These are phyloP conservation scores for Fusarium sp. DNA, from an alignment of 2,329 filamentous ascomycete genomes.

Conservation along the genomic window DNA sequence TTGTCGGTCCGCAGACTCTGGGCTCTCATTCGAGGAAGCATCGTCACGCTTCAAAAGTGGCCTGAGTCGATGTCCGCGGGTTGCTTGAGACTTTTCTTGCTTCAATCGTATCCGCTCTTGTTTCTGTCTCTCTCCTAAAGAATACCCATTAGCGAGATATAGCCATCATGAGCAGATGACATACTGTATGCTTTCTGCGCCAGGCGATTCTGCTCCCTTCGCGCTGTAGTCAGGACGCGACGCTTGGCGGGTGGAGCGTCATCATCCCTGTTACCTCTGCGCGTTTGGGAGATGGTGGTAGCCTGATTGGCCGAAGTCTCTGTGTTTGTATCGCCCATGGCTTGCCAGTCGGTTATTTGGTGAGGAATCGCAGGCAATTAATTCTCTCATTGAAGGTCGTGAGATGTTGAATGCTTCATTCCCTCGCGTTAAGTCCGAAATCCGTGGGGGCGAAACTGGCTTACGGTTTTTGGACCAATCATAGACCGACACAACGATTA, in stretches of 20 bases:
- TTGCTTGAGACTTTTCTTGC: background rate
- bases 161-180: background rate
- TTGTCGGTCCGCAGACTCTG: background rate
- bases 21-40: background rate
- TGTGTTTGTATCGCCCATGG: background rate
- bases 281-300: rapidly evolving
- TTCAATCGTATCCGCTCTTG: conserved; percentile 7
- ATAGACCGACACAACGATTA: background rate
- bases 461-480: conserved; percentile 42
- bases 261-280: background rate
- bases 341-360: rapidly evolving
- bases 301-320: rapidly evolving
- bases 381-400: background rate
- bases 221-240: conserved; percentile 38
- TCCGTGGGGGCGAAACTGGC: conserved; percentile 20
- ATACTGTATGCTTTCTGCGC: conserved; percentile 46
- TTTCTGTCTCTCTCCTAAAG: conserved; percentile 39
- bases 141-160: background rate
- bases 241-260: background rate
- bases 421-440: conserved; percentile 6
- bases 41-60: conserved; percentile 6
- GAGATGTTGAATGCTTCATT: background rate
- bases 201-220: conserved; percentile 47
- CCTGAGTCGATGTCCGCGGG: background rate
- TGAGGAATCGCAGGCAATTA: background rate